Conservation (phyloP, 208 protist genomes). For the Trypanosoma theileri region DNA sequence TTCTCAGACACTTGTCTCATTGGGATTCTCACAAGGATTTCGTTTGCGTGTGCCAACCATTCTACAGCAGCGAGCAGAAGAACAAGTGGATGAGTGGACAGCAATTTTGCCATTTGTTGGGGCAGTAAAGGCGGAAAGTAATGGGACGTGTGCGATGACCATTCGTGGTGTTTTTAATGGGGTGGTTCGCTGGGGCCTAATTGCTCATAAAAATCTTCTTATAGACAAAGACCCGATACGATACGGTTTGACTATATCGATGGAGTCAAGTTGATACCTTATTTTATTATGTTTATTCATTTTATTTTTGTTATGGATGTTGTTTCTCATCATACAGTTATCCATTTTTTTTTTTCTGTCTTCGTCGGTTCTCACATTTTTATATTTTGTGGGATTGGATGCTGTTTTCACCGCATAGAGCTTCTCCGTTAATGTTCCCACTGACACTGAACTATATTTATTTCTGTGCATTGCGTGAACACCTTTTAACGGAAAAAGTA, state of each 20-base stretch:
- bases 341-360: not conserved
- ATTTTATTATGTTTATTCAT: not conserved
- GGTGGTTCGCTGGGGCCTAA: slow-evolving; percentile 68
- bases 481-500: no score
- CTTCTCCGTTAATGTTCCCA: not conserved
- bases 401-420: slow-evolving; percentile 11
- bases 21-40: slow-evolving; percentile 82
- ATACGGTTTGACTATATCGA: slow-evolving; percentile 65
- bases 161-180: slow-evolving; percentile 73
- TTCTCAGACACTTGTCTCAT: slow-evolving; percentile 44
- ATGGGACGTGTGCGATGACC: slow-evolving; percentile 60
- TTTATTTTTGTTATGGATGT: slow-evolving; percentile 11
- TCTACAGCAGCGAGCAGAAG: slow-evolving; percentile 23
- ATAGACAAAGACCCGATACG: slow-evolving; percentile 26
- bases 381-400: not conserved
- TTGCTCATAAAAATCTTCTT: slow-evolving; percentile 64
- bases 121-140: slow-evolving; percentile 72
- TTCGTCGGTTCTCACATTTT: not conserved
- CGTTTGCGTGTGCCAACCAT: slow-evolving; percentile 55
- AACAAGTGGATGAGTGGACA: slow-evolving; percentile 32
- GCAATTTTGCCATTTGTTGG: slow-evolving; percentile 49
- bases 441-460: no score
- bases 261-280: slow-evolving; percentile 37
- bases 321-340: slow-evolving; percentile 1
- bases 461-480: no score